These are phyloP conservation scores for Symbiodinium pilosum DNA, from an alignment of 73 alveolate species.

Conservation along the genomic window DNA sequence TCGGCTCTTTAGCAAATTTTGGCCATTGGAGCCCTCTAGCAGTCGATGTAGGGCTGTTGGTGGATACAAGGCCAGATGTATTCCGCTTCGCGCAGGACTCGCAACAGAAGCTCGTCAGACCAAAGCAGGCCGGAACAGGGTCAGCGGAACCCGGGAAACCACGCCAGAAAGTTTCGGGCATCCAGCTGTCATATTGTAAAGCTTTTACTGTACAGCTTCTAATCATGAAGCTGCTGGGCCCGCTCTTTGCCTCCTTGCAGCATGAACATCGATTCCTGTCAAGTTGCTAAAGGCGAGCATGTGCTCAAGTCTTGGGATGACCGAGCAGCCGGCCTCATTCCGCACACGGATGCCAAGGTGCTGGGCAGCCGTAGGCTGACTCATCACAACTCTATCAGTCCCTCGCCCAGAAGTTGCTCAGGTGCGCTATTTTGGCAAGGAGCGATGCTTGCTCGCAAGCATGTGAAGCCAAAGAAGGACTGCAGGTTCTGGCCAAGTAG, in stretches of 20 bases:
- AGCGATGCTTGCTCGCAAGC: conserved; percentile 3
- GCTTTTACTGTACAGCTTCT: not conserved
- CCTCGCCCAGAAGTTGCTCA: too few species aligned
- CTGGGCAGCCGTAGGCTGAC: not conserved
- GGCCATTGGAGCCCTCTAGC: too few species aligned
- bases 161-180: not conserved
- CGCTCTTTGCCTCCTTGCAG: too few species aligned
- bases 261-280: too few species aligned
- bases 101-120: conserved; percentile 40
- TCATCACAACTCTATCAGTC: too few species aligned
- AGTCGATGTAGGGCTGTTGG: too few species aligned
- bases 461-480: not conserved
- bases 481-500: not conserved
- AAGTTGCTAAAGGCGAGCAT: conserved; percentile 32
- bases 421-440: conserved; percentile 84
- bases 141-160: not conserved
- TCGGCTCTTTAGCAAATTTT: too few species aligned
- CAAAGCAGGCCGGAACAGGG: conserved; percentile 29
- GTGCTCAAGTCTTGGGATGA: conserved; percentile 36
- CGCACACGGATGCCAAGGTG: conserved; percentile 93
- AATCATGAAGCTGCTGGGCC: not conserved
- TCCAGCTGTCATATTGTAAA: too few species aligned
- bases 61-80: too few species aligned
- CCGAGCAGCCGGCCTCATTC: conserved; percentile 21
- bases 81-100: conserved; percentile 8